Base-by-base conservation (phyloP, 192 early-diverging fungal species). In the Linnemannia schmuckeri region DNA sequence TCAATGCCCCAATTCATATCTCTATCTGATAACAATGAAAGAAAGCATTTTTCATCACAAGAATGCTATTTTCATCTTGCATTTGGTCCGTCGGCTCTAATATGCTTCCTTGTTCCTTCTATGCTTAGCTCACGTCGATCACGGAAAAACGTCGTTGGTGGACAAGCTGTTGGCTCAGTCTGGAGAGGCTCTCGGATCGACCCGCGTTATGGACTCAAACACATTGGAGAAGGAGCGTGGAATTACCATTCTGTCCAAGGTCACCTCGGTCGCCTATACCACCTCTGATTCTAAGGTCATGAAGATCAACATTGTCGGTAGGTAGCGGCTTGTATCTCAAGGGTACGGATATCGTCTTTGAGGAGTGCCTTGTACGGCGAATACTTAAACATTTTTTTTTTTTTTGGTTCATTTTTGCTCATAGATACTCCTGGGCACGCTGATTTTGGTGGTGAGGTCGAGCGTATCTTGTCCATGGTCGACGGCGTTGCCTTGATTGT, bases 401-500 rank as follows among this genome's bases (percentile, higher is more conserved):
- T 44, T 44, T 35, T 24, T 41, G 13, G 9, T 41, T 46, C 8
- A 49, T 46, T 15, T 52, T 41, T 10, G 3, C 30, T 17, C n/a
- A 69, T 77, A 76, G 96, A 97, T 78, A 97, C 96, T 6, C 96
- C 96, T n/a, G 94, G 94, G 13, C 92, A 94, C 42, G 93, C 93
- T 10, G 93, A 93, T 82, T 93, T 94, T 71, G 93, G 92, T 52
- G 93, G 92, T 33, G 95, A 97, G 81, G 96, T 97, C 35, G 96
- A 97, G 89, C 95, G 96, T 46, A 95, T 97, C 54, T 87, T 97
- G 76, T 95, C 94, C 6, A 97, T 97, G 96, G 95, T 97, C 15
- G 96, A 97, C 83, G 95, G 96, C 69, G 96, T 97, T 4, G 93
- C 94, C 46, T 82, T 97, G 57, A 95, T 97, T n/a, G 96, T 97